Evolutionary conservation across 75 land plant species (phyloP).

Genomic region (Sequoiadendron giganteum): DNA sequence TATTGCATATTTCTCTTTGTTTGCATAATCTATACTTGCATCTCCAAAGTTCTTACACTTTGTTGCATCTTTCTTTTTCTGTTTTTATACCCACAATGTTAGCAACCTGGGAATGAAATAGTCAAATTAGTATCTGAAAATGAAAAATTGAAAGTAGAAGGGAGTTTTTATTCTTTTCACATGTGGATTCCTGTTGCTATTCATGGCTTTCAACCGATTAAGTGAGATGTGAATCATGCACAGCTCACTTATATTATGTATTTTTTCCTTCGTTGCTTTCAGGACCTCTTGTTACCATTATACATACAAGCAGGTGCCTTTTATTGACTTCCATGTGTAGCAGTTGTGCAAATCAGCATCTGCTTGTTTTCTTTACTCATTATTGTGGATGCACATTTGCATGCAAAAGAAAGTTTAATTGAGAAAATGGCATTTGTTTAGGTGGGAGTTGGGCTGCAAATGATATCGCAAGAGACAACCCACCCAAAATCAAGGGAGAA

Average conservation of each 20-base stretch:
- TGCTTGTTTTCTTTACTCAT: conserved; percentile 10
- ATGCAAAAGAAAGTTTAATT: conserved; percentile 10
- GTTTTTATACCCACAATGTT: background rate
- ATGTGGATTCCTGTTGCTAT: background rate
- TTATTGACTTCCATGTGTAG: conserved; percentile 7
- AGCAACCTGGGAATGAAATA: background rate
- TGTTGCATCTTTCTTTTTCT: background rate
- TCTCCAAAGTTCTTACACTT: background rate
- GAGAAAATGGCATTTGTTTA: conserved; percentile 21
- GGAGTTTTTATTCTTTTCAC: background rate
- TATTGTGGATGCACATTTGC: conserved; percentile 14
- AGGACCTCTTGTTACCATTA: conserved; percentile 6
- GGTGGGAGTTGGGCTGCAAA: conserved; percentile 35
- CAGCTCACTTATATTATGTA: conserved; percentile 13
- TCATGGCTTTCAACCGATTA: background rate
- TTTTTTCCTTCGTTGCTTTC: conserved; percentile 10
- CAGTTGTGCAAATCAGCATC: conserved; percentile 12
- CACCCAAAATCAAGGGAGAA: conserved; percentile 66
- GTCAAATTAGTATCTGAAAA: conserved; percentile 1
- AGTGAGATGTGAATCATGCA: conserved; percentile 10
- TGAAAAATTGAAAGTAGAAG: background rate
- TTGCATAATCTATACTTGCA: background rate
- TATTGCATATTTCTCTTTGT: background rate
- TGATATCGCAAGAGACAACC: conserved; percentile 20
- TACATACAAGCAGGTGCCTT: conserved; percentile 10